Base-by-base conservation (phyloP, 306 rosid species). In the Boehmeria nivea region DNA sequence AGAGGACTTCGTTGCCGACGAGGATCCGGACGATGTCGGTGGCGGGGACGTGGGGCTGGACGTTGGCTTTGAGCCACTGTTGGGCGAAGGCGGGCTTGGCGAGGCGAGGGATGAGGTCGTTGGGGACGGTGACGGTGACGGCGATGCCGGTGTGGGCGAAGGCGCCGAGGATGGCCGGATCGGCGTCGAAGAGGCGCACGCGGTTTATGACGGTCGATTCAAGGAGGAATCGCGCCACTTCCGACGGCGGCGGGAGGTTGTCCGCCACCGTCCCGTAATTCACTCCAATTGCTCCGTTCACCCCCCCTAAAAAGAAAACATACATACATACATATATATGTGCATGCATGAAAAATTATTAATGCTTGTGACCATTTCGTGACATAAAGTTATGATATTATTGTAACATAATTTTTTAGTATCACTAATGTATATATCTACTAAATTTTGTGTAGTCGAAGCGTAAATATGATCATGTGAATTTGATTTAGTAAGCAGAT, bases 231-330 rank as follows among this genome's bases (percentile, higher is more conserved):
- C 70, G 61, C 1, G 83, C 86, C 1, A 88, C 95, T 34, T 68
- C 34, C 0, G 74, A 10, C 10, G 95, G 73, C 25, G 85, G 87
- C 16, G 94, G 87, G 40, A 87, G 93, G 49, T 87, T 63, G 60
- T 72, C 59, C n/a, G 86, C 95, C 36, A 74, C 50, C 0, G 86
- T 87, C 15, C 95, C 95, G 34, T 79, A 81, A 64, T 84, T 87
- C n/a, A 81, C 95, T 39, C 89, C 95, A 28, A 84, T 79, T 1
- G 70, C 44, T 54, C 86, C 84, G 46, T 40, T 1, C 0, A 40
- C 45, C 4, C 17, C 6, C 15, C 17, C 10, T 10, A 40, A n/a
- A n/a, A 23, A 24, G 11, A 14, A 50, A 23, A 16, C 21, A 54
- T 52, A 6, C 19, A 43, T 18, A 18, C 11, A 51, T 1, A 50